Conservation (phyloP, 2,329 filamentous ascomycete species). For the Hymenoscyphus salicellus region DNA sequence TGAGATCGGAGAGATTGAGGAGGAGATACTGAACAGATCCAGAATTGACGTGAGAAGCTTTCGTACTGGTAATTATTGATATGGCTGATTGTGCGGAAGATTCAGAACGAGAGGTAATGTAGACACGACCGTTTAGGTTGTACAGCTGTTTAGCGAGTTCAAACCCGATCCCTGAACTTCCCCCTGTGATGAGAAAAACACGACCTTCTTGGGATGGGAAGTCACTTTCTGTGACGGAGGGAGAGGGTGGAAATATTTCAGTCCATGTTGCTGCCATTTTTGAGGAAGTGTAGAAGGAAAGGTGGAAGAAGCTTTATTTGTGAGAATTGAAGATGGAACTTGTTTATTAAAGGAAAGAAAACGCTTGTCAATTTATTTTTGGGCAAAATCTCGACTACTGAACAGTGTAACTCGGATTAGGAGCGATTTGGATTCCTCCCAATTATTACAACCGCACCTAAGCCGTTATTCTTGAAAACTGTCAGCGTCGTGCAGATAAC, state of each 20-base stretch:
- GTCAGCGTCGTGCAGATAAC: too few species aligned
- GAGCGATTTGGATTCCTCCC: too few species aligned
- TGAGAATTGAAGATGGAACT: neutral
- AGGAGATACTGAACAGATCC: constrained; percentile 38
- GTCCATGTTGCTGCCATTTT: constrained; percentile 10
- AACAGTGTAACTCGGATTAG: too few species aligned
- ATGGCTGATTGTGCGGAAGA: constrained; percentile 40
- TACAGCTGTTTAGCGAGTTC: constrained; percentile 20
- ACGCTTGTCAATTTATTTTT: too few species aligned
- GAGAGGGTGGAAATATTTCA: constrained; percentile 13
- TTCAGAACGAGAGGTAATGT: constrained; percentile 41
- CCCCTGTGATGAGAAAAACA: constrained; percentile 20
- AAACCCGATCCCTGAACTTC: constrained; percentile 22
- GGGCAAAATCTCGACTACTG: too few species aligned
- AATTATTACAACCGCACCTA: too few species aligned
- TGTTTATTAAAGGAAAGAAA: neutral
- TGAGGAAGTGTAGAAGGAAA: too few species aligned
- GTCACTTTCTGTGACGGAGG: constrained; percentile 8
- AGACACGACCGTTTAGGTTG: constrained; percentile 37
- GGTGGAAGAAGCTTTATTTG: neutral
- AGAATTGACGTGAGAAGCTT: constrained; percentile 19
- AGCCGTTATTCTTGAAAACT: too few species aligned
- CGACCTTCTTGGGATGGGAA: constrained; percentile 10
- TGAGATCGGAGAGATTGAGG: constrained; percentile 40
- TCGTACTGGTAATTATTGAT: constrained; percentile 24